Evolutionary conservation across 75 land plant species (phyloP).

Genomic region (Picea sitchensis): DNA sequence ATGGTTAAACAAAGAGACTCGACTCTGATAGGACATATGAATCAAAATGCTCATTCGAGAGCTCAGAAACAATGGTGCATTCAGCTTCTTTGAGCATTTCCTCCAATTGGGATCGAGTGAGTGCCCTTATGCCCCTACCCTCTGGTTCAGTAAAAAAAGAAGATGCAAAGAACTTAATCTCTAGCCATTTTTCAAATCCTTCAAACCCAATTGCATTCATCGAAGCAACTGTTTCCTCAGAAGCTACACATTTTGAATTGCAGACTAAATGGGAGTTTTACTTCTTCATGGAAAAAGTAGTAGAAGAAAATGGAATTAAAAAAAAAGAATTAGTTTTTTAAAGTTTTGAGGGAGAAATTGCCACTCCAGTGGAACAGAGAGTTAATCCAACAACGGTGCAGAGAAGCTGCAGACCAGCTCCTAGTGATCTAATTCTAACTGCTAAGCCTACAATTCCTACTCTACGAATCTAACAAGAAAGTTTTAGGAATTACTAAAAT

Average conservation of each 20-base stretch:
- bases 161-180: constrained; percentile 44
- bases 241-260: neutral
- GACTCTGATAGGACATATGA: constrained; percentile 74
- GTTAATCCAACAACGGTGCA: constrained; percentile 10
- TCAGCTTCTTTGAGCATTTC: constrained; percentile 38
- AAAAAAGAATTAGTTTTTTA: neutral
- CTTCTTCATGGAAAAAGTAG: neutral
- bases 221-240: neutral
- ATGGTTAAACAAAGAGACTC: constrained; percentile 57
- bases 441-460: neutral
- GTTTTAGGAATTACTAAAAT: neutral
- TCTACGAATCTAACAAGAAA: neutral
- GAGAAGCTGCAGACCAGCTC: neutral
- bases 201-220: constrained; percentile 53
- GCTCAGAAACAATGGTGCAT: constrained; percentile 59
- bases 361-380: neutral
- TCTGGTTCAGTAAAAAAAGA: constrained; percentile 32
- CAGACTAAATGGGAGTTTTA: neutral
- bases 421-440: neutral
- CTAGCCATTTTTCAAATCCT: constrained; percentile 65
- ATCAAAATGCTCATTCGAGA: constrained; percentile 48
- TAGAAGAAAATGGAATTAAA: neutral
- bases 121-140: constrained; percentile 44
- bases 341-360: neutral
- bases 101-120: constrained; percentile 44